Evolutionary conservation across 495 filamentous ascomycete genomes (phyloP).

Genomic region (Clavariopsis aquatica): DNA sequence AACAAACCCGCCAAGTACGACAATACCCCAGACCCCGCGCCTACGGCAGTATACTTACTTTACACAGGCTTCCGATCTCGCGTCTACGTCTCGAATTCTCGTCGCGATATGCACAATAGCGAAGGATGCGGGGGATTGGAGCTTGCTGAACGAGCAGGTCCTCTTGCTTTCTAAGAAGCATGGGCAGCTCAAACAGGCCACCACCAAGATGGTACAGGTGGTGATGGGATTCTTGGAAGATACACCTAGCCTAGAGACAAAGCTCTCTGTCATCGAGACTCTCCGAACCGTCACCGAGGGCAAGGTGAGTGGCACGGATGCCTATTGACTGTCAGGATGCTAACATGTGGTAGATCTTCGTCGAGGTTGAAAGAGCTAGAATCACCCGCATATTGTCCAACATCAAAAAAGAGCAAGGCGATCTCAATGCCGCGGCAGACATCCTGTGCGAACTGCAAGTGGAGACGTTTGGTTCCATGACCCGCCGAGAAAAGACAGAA

Average conservation of each 20-base stretch:
- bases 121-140: slow-evolving; percentile 90
- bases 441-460: slow-evolving; percentile 97
- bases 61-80: slow-evolving; percentile 77
- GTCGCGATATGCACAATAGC: slow-evolving; percentile 88
- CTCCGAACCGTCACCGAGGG: slow-evolving; percentile 95
- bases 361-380: slow-evolving; percentile 95
- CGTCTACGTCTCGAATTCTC: slow-evolving; percentile 87
- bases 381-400: slow-evolving; percentile 92
- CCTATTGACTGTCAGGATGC: slow-evolving; percentile 1
- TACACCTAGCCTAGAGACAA: slow-evolving; percentile 75
- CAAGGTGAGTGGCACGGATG: slow-evolving; percentile 59
- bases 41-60: not conserved
- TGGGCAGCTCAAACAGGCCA: slow-evolving; percentile 98
- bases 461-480: slow-evolving; percentile 98
- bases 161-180: slow-evolving; percentile 97
- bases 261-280: slow-evolving; percentile 90
- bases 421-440: slow-evolving; percentile 84
- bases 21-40: not conserved
- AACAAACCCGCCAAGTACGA: slow-evolving; percentile 89
- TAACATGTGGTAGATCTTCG: slow-evolving; percentile 72
- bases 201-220: slow-evolving; percentile 97
- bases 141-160: slow-evolving; percentile 91
- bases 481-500: slow-evolving; percentile 92
- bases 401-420: slow-evolving; percentile 94
- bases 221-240: slow-evolving; percentile 90